These are phyloP conservation scores for Sutorius australiensis DNA, from an alignment of 768 basidiomycete species.

Conservation along the genomic window DNA sequence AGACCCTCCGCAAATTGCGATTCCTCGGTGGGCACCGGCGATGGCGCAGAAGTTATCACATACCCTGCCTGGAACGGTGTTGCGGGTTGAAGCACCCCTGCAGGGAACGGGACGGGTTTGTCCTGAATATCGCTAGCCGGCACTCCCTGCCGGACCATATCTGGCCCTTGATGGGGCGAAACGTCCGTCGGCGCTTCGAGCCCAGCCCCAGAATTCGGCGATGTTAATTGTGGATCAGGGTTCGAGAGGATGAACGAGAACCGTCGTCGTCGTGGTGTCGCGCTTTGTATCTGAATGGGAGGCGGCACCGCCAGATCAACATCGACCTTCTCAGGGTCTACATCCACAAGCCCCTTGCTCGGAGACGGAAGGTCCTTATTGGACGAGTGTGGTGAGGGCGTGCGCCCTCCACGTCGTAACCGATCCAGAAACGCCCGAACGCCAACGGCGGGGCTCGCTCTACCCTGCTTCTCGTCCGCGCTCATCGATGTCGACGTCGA, in stretches of 20 bases:
- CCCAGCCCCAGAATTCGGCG: slow-evolving; percentile 13
- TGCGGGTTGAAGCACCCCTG: background rate
- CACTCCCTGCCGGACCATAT: background rate
- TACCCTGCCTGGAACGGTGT: slow-evolving; percentile 3
- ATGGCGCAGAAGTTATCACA: slow-evolving; percentile 9
- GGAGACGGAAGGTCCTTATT: slow-evolving; percentile 19
- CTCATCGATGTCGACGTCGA: slow-evolving; percentile 19
- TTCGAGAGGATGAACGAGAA: slow-evolving; percentile 32
- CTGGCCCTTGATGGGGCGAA: background rate
- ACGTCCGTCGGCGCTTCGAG: background rate
- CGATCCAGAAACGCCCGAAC: slow-evolving; percentile 29
- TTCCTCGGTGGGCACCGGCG: slow-evolving; percentile 28
- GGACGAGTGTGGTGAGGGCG: slow-evolving; percentile 29
- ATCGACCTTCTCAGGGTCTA: slow-evolving; percentile 13
- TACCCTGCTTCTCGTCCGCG: slow-evolving; percentile 21
- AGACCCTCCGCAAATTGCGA: slow-evolving; percentile 26
- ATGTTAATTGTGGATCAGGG: slow-evolving; percentile 26
- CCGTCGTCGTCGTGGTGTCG: slow-evolving; percentile 19
- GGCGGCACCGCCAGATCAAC: slow-evolving; percentile 11
- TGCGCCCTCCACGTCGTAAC: slow-evolving; percentile 23
- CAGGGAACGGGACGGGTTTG: background rate
- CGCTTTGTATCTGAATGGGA: slow-evolving; percentile 11
- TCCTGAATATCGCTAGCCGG: background rate
- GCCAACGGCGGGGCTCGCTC: slow-evolving; percentile 20
- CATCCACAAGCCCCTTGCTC: slow-evolving; percentile 4